phyloP scores from a whole-genome alignment of 441 rosid genomes.

The Eutrema salsugineum region DNA sequence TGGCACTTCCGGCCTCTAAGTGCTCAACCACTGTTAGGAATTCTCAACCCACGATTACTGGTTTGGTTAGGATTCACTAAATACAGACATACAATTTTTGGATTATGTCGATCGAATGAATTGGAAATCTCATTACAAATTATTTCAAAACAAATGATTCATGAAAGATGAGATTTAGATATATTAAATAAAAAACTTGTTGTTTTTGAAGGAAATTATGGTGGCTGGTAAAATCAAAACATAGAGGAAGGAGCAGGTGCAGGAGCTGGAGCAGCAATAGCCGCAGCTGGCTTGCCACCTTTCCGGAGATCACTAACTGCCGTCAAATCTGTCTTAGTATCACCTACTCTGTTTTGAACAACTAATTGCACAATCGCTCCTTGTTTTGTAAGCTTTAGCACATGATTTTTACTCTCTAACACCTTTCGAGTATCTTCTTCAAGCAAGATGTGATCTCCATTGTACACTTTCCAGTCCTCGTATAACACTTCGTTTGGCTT shows the following conservation, averaged over 20 bases:
- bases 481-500: constrained; percentile 60
- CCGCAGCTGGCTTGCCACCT: constrained; percentile 21
- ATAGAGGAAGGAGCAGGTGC: not conserved
- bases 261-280: not conserved
- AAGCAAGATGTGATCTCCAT: constrained; percentile 72
- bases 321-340: not conserved
- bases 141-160: no score
- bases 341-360: constrained; percentile 37
- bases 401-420: constrained; percentile 51
- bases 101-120: no score
- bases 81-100: no score
- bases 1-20: no score
- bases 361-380: constrained; percentile 76
- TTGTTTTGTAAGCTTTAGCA: constrained; percentile 32
- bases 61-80: no score
- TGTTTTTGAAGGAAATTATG: no score
- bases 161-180: no score
- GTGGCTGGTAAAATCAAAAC: not conserved
- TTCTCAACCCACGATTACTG: no score
- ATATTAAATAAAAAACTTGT: no score
- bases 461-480: constrained; percentile 62
- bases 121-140: no score
- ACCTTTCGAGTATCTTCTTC: constrained; percentile 47
- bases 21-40: no score
- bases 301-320: constrained; percentile 22